phyloP scores from a whole-genome alignment of 495 filamentous ascomycete species.

The Aspergillus bertholletiae region DNA sequence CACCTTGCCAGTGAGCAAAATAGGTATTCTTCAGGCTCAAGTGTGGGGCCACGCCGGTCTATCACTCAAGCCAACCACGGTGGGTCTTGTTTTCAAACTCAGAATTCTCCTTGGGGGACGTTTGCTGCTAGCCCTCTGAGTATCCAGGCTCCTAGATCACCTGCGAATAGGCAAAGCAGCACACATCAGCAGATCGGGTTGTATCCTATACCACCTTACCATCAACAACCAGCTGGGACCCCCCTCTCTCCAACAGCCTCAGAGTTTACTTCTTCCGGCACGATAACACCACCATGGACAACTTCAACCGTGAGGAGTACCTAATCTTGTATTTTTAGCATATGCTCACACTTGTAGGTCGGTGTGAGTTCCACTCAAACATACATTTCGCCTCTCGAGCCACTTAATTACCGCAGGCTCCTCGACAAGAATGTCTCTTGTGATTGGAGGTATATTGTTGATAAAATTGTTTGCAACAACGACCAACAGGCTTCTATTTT shows the following conservation, averaged over 20 bases:
- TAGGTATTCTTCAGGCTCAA: conserved; percentile 29
- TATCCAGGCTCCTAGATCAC: conserved; percentile 23
- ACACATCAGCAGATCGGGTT: conserved; percentile 45
- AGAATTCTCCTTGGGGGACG: conserved; percentile 30
- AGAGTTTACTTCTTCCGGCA: conserved; percentile 61
- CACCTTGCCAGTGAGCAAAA: conserved; percentile 28
- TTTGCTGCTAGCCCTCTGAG: conserved; percentile 31
- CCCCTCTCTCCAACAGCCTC: conserved; percentile 80
- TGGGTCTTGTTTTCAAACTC: conserved; percentile 31
- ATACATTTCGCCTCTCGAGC: conserved; percentile 83
- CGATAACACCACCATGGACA: conserved; percentile 46
- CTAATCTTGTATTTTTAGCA: background rate
- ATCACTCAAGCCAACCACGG: conserved; percentile 38
- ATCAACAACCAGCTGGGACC: conserved; percentile 70
- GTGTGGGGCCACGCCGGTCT: conserved; percentile 31
- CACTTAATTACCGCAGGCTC: conserved; percentile 93
- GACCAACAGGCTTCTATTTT: conserved; percentile 99
- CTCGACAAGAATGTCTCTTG: conserved; percentile 95
- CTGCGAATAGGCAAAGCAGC: conserved; percentile 34
- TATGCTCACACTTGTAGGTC: conserved; percentile 27
- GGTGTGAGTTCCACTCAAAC: conserved; percentile 57
- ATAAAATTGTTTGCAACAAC: conserved; percentile 99
- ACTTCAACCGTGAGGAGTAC: conserved; percentile 39
- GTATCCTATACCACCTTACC: conserved; percentile 56
- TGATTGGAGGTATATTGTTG: conserved; percentile 99